Evolutionary conservation across 2,329 filamentous ascomycete species (phyloP).

Genomic region (Calonectria henricotiae): DNA sequence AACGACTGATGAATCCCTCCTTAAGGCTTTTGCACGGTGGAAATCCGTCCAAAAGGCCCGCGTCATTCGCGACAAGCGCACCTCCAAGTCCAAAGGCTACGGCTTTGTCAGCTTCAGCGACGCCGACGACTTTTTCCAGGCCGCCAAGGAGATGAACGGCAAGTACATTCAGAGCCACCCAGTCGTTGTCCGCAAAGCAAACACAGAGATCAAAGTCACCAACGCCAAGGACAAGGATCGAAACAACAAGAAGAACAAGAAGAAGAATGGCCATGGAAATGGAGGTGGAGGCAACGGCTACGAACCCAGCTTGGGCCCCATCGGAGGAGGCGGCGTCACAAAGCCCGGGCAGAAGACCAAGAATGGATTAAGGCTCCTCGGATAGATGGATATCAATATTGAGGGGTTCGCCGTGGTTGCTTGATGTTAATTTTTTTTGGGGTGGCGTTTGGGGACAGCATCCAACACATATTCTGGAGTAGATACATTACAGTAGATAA

Average conservation of each 20-base stretch:
- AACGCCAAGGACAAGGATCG: slow-evolving; percentile 75
- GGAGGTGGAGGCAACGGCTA: slow-evolving; percentile 58
- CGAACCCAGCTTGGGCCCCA: slow-evolving; percentile 69
- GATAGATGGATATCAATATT: slow-evolving; percentile 57
- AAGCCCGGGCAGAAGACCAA: slow-evolving; percentile 80
- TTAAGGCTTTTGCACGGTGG: slow-evolving; percentile 95
- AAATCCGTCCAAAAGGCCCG: slow-evolving; percentile 91
- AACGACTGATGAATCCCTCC: slow-evolving; percentile 94
- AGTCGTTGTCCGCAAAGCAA: slow-evolving; percentile 88
- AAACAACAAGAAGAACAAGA: slow-evolving; percentile 58
- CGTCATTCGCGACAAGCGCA: slow-evolving; percentile 95
- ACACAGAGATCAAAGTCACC: slow-evolving; percentile 89
- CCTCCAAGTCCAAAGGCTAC: slow-evolving; percentile 95
- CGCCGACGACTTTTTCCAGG: slow-evolving; percentile 96
- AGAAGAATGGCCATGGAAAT: slow-evolving; percentile 53
- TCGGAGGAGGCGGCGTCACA: slow-evolving; percentile 68
- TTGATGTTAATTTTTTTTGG: slow-evolving; percentile 34
- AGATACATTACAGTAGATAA: slow-evolving; percentile 25
- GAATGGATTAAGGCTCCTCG: slow-evolving; percentile 75
- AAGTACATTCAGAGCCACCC: slow-evolving; percentile 99
- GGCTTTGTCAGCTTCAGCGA: slow-evolving; percentile 97
- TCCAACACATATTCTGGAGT: slow-evolving; percentile 32
- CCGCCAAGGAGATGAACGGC: slow-evolving; percentile 97
- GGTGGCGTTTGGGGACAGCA: slow-evolving; percentile 42
- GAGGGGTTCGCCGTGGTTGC: neutral